Base-by-base conservation (phyloP, 208 protist species). In the Strigomonas culicis region DNA sequence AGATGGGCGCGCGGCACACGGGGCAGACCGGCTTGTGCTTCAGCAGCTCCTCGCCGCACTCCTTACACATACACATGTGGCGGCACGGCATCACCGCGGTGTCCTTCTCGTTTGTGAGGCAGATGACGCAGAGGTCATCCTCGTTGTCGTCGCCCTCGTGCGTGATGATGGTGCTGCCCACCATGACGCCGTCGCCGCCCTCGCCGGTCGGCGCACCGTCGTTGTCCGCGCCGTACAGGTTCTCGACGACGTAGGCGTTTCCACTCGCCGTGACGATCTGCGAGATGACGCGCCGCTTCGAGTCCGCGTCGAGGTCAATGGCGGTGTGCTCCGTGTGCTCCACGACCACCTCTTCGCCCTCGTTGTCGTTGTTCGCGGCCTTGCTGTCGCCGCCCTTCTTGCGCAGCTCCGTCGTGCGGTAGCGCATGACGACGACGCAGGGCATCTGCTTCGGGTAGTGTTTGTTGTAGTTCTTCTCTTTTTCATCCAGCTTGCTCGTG, bases 1-100 rank as follows among this genome's bases (percentile, higher is more conserved):
- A 92, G 31, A 97, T 94, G 1, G 77, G 75, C 1, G 84, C 82
- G 44, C 95, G 82, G 80, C 95, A 98, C 24, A 98, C 93, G 4
- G 95, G 95, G 77, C 95, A 98, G 52, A 97, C 96, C 22, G 94
- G 93, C 62, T 90, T 94, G 74, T 95, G 90, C 55, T 86, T 77
- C 41, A 95, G 69, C 58, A 98, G 84, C 71, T 92, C 74, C 79
- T 97, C 86, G n/a, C 93, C 94, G 67, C 95, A 98, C 36, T 81
- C 80, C 70, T 90, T 86, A 74, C 95, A 98, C 68, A 98, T 86
- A 66, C 93, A 97, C 92, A 98, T 93, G 68, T 98, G 94, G 17
- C 96, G 84, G 67, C 96, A 98, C 43, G 96, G 95, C 81, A 98
- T 94, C 24, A 98, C 90, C 0, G 84, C 83, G 2, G 92, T 98